Conservation (phyloP, 2,329 filamentous ascomycete genomes). For the Nigrospora sphaerica region DNA sequence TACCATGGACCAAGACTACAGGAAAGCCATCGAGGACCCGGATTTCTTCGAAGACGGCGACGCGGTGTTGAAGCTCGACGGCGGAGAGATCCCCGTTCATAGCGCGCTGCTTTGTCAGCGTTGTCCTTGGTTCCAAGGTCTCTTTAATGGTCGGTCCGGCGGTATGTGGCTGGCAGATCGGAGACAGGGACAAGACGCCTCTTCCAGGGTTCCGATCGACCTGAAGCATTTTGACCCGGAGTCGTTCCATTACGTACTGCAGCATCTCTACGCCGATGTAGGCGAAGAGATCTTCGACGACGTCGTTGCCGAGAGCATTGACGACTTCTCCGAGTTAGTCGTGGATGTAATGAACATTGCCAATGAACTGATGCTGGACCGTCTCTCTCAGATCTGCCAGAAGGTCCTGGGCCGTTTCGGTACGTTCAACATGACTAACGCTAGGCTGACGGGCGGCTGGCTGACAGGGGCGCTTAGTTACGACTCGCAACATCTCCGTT, state of each 20-base stretch:
- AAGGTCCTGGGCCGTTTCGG: conserved; percentile 69
- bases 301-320: conserved; percentile 62
- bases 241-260: conserved; percentile 72
- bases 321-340: conserved; percentile 82
- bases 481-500: conserved; percentile 75
- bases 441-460: not conserved
- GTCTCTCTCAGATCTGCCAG: conserved; percentile 85
- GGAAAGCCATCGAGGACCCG: conserved; percentile 58
- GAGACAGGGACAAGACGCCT: conserved; percentile 32
- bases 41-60: conserved; percentile 75
- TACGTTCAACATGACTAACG: conserved; percentile 8
- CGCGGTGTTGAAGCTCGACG: conserved; percentile 69
- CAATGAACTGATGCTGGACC: conserved; percentile 92
- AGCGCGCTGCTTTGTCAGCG: conserved; percentile 73
- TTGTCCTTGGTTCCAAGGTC: conserved; percentile 85
- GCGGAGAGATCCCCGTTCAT: conserved; percentile 66
- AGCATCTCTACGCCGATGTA: conserved; percentile 76
- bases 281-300: conserved; percentile 77
- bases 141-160: conserved; percentile 82
- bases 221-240: conserved; percentile 69
- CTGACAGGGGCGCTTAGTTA: conserved; percentile 37
- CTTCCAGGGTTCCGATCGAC: conserved; percentile 53
- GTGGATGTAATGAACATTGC: conserved; percentile 85
- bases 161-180: conserved; percentile 78
- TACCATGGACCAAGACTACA: conserved; percentile 64